These are phyloP conservation scores for Monosporascus sp. DNA, from an alignment of 2,329 filamentous ascomycete genomes.

Conservation along the genomic window DNA sequence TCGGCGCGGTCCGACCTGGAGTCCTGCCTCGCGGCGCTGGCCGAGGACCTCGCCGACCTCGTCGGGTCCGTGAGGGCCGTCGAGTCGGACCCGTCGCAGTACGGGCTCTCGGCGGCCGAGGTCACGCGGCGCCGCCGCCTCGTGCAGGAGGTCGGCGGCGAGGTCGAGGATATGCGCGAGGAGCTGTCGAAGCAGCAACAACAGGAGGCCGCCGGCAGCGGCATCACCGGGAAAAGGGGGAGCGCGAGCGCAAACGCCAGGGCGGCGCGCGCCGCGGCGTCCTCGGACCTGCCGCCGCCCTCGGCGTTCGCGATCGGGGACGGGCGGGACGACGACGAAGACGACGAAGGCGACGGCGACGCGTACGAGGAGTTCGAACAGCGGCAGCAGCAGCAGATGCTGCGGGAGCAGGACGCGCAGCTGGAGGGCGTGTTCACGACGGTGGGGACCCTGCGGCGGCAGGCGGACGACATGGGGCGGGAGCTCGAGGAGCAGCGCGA, in stretches of 20 bases:
- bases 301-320: constrained; percentile 54
- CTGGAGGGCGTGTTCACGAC: constrained; percentile 90
- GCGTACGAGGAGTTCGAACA: constrained; percentile 82
- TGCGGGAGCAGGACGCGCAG: constrained; percentile 91
- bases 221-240: not conserved
- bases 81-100: constrained; percentile 81
- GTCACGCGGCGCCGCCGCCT: constrained; percentile 74
- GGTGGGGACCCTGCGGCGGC: constrained; percentile 81
- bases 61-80: constrained; percentile 80
- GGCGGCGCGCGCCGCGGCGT: constrained; percentile 28
- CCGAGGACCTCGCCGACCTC: constrained; percentile 83
- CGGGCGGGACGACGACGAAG: constrained; percentile 33
- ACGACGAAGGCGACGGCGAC: constrained; percentile 45
- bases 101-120: constrained; percentile 78
- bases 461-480: constrained; percentile 92
- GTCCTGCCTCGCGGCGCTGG: constrained; percentile 59
- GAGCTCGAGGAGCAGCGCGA: constrained; percentile 93
- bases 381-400: constrained; percentile 83
- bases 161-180: constrained; percentile 83
- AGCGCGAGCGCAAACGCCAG: constrained; percentile 4
- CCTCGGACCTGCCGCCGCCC: constrained; percentile 48
- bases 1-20: constrained; percentile 68
- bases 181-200: constrained; percentile 59
- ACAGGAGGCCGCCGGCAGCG: not conserved
- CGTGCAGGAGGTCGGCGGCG: constrained; percentile 81